Conservation (phyloP, 495 filamentous ascomycete species). For the Elasticomyces elasticus region DNA sequence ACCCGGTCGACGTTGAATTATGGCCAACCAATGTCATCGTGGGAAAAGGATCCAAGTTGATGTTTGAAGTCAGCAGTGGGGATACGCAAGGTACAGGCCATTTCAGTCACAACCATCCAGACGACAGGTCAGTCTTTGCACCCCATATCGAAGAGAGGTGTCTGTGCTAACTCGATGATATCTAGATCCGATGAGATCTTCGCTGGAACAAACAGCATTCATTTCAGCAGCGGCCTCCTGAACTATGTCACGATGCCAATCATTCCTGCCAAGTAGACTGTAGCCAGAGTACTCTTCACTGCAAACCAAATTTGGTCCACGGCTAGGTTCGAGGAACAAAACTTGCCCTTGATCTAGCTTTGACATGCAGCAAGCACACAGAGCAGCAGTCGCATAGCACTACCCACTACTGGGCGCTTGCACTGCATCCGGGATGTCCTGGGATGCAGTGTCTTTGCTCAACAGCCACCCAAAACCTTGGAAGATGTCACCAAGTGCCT, state of each 20-base stretch:
- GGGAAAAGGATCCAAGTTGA: constrained; percentile 39
- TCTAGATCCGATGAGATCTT: constrained; percentile 5
- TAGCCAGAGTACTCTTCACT: no score
- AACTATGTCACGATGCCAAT: constrained; percentile 19
- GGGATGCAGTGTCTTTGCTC: constrained; percentile 1
- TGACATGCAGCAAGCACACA: no score
- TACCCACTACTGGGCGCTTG: background rate
- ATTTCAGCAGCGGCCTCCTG: constrained; percentile 3
- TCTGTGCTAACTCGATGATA: background rate
- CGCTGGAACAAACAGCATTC: constrained; percentile 12
- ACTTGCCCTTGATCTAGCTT: no score
- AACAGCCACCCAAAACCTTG: constrained; percentile 17
- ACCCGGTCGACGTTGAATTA: constrained; percentile 53
- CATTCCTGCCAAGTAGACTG: constrained; percentile 11
- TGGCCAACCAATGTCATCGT: constrained; percentile 60
- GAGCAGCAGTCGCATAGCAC: no score
- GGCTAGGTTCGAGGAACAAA: no score
- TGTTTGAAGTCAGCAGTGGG: constrained; percentile 46
- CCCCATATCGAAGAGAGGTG: background rate
- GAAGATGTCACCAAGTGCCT: constrained; percentile 16
- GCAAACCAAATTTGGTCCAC: no score
- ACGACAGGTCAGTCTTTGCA: constrained; percentile 31
- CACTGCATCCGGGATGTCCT: background rate
- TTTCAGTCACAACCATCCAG: constrained; percentile 41
- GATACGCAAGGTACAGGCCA: constrained; percentile 53